Percentiles rank a stretch among this genome's conserved stretches.
Evolutionary conservation across 805 yeast genomes (phyloP).

Genomic region (Sugiyamaella lignohabitans): DNA sequence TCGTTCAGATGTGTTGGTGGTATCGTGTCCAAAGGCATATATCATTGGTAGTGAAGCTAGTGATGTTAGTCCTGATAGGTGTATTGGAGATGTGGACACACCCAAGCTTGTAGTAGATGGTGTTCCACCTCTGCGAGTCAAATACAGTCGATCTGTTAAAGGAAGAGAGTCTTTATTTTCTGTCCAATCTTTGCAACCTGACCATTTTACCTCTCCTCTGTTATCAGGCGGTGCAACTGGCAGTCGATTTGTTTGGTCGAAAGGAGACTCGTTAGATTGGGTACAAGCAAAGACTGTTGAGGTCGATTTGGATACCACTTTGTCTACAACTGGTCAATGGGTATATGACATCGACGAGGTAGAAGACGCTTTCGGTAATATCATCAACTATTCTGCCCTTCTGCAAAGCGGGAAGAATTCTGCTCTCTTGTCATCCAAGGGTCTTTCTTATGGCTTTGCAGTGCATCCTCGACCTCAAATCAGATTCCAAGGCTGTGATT

Average conservation of each 20-base stretch:
- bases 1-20: slow-evolving; percentile 57
- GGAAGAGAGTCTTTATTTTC: slow-evolving; percentile 37
- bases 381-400: slow-evolving; percentile 28
- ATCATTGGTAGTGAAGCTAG: slow-evolving; percentile 35
- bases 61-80: slow-evolving; percentile 39
- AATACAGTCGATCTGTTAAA: slow-evolving; percentile 35
- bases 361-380: slow-evolving; percentile 63
- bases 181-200: slow-evolving; percentile 47
- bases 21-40: slow-evolving; percentile 71
- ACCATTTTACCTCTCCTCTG: slow-evolving; percentile 34
- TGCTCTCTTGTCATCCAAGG: slow-evolving; percentile 31
- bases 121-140: slow-evolving; percentile 66
- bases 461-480: slow-evolving; percentile 54
- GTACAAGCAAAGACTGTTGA: slow-evolving; percentile 35
- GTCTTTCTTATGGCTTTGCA: slow-evolving; percentile 40
- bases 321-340: slow-evolving; percentile 45
- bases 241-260: slow-evolving; percentile 10
- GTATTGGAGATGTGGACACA: slow-evolving; percentile 55
- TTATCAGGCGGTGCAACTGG: slow-evolving; percentile 19
- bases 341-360: slow-evolving; percentile 51
- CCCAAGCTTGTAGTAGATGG: slow-evolving; percentile 57
- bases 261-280: slow-evolving; percentile 27
- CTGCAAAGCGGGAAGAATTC: slow-evolving; percentile 4
- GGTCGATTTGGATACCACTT: slow-evolving; percentile 39
- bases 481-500: slow-evolving; percentile 33